Conservation (phyloP, 129 eudicot genomes). For the Ambrosia trifida region DNA sequence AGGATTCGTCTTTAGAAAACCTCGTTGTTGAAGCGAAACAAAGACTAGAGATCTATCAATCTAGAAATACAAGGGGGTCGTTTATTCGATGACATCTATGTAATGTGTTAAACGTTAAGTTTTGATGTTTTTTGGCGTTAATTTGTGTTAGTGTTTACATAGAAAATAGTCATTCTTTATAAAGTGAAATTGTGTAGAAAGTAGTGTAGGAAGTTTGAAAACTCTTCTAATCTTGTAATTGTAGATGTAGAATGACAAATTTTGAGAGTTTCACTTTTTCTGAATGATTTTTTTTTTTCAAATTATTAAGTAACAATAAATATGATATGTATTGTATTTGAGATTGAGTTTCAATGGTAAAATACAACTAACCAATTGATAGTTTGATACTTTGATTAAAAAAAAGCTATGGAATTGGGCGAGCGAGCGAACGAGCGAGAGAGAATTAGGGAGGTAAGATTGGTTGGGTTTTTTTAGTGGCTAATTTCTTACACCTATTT, state of each 20-base stretch:
- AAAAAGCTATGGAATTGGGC: no score
- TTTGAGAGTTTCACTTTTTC: constrained; percentile 1
- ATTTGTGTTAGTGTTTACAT: constrained; percentile 2
- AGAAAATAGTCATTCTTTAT: constrained; percentile 3
- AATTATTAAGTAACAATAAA: neutral
- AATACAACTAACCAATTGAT: no score
- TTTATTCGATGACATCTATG: constrained; percentile 26
- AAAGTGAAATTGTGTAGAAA: constrained; percentile 5
- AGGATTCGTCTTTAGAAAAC: constrained; percentile 42
- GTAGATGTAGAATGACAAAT: constrained; percentile 10
- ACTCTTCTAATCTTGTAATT: neutral
- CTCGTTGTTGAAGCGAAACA: constrained; percentile 49
- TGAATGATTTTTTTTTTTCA: neutral
- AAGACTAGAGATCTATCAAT: constrained; percentile 57
- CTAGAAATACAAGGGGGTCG: constrained; percentile 41
- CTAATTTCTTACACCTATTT: no score
- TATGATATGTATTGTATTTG: no score
- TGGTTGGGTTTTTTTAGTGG: no score
- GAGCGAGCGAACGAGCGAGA: no score
- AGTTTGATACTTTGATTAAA: no score
- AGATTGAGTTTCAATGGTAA: no score
- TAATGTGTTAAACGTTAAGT: neutral
- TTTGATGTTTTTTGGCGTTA: neutral
- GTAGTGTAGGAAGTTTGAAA: constrained; percentile 22
- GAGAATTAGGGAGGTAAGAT: no score